A percentile compares a stretch with the other conserved stretches of the same genome.
Conservation (phyloP, 768 basidiomycete species). For the Chiua virens region DNA sequence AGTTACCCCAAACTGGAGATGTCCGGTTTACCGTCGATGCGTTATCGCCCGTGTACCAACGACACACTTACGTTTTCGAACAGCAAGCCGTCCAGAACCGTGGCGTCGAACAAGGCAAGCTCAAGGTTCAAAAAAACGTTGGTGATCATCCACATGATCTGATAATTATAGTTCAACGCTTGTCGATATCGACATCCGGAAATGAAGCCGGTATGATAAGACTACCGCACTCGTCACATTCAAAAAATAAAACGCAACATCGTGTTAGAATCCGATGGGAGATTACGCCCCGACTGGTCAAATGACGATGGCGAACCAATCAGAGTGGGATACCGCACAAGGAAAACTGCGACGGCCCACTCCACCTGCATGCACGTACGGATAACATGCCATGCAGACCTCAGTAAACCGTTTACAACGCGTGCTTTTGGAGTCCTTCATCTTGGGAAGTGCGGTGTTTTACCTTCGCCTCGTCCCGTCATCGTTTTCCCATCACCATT, state of each 20-base stretch:
- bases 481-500: constrained; percentile 7
- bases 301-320: constrained; percentile 12
- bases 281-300: neutral
- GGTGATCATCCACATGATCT: neutral
- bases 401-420: constrained; percentile 2
- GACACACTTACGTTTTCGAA: constrained; percentile 14
- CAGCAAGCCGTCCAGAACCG: neutral
- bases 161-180: constrained; percentile 1
- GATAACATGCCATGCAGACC: constrained; percentile 13
- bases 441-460: constrained; percentile 24
- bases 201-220: constrained; percentile 17
- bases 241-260: constrained; percentile 11
- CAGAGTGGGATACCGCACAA: constrained; percentile 12
- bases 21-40: neutral
- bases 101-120: constrained; percentile 1
- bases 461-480: constrained; percentile 6
- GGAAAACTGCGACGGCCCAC: neutral
- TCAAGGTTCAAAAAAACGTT: too few species aligned
- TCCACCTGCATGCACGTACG: constrained; percentile 7
- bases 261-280: neutral
- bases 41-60: constrained; percentile 2
- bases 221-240: neutral
- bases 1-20: neutral
- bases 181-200: constrained; percentile 16
- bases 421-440: constrained; percentile 4